These are phyloP conservation scores for Allantophomopsis cytisporea DNA, from an alignment of 2,329 filamentous ascomycete species.

Conservation along the genomic window DNA sequence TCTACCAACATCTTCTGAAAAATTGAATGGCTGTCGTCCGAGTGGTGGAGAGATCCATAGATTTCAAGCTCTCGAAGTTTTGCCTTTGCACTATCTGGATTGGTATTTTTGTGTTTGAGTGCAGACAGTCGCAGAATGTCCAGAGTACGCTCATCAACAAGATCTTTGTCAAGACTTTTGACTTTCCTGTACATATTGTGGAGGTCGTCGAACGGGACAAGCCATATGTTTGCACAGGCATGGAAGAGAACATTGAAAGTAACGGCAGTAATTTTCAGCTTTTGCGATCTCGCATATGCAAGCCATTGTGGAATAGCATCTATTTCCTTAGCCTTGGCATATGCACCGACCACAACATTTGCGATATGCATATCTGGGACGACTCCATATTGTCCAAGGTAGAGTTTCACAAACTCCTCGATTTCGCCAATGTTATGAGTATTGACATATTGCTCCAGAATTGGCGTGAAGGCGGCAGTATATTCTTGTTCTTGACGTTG, in stretches of 20 bases:
- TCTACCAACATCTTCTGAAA: conserved; percentile 8
- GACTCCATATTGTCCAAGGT: conserved; percentile 9
- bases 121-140: conserved; percentile 6
- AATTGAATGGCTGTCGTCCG: neutral
- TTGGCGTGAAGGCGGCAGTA: conserved; percentile 11
- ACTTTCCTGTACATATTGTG: conserved; percentile 9
- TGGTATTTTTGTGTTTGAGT: neutral
- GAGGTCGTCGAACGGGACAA: conserved; percentile 11
- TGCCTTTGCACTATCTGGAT: neutral
- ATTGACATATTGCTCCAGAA: conserved; percentile 14
- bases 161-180: conserved; percentile 3
- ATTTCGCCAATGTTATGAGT: conserved; percentile 12
- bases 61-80: neutral
- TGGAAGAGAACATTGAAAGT: conserved; percentile 16
- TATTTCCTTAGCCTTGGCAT: conserved; percentile 13
- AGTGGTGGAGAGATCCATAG: neutral
- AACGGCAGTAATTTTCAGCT: conserved; percentile 7
- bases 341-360: conserved; percentile 13
- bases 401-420: conserved; percentile 14
- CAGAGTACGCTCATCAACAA: conserved; percentile 6
- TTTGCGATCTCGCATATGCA: conserved; percentile 8
- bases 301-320: conserved; percentile 15
- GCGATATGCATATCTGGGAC: conserved; percentile 8
- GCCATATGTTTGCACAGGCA: conserved; percentile 10
- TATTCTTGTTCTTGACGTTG: conserved; percentile 5